Base-by-base conservation (phyloP, 1,284 basidiomycete species). In the Puccinia coronata region DNA sequence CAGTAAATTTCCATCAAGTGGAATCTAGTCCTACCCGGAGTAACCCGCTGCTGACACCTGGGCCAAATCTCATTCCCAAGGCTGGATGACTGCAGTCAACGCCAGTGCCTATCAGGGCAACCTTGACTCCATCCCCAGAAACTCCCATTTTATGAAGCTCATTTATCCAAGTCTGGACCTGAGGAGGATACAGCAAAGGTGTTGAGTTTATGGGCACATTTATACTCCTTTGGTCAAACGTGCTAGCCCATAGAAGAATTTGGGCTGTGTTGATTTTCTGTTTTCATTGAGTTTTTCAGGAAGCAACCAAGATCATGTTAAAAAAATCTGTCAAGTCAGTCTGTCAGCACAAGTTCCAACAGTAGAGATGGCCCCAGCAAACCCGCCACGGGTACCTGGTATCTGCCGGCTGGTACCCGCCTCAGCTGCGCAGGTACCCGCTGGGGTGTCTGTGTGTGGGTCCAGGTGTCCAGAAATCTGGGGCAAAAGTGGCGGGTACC, bases 31-130 rank as follows among this genome's bases (percentile, higher is more conserved):
- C n/a, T n/a, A n/a, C n/a, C n/a, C n/a, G n/a, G n/a, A n/a, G n/a
- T n/a, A 90, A 89, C 67, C 88, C 87, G 80, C 91, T 87, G 84
- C 92, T 92, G 85, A 89, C 88, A n/a, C 90, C 90, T 2, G 88
- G 86, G 11, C 91, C 91, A 82, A 91, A 89, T 43, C 88, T 90
- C 12, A 89, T 90, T 51, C 90, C 92, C 72, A 93, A 89, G 18
- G 87, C 86, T 14, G 91, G 90, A 83, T 91, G 90, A 2, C 88
- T 91, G 85, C 90, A 91, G 84, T 91, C 90, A 77, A 89, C 86
- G 39, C 86, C 86, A 36, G 36, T 2, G 83, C 89, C 87, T 61
- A 89, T 39, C 20, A 80, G 11, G 39, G 78, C 70, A 23, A 80
- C 43, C 47, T 80, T 80, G 1, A 80, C 49, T 5, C 78, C 78